Evolutionary conservation across 2,329 filamentous ascomycete genomes (phyloP).

Genomic region (Aaosphaeria arxii): DNA sequence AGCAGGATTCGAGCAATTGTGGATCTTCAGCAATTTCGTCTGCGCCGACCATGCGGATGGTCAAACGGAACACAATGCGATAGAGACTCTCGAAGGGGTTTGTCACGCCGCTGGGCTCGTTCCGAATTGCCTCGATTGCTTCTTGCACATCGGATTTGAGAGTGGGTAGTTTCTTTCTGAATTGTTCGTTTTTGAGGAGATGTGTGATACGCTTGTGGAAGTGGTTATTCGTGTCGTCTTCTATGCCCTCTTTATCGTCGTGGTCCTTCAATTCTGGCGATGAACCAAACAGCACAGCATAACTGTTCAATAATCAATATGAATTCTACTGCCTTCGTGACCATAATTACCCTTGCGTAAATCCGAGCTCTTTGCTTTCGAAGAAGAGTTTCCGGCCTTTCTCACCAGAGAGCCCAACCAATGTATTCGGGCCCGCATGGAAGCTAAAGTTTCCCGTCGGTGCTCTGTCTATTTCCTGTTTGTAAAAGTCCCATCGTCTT

Average conservation of each 20-base stretch:
- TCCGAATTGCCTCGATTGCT: constrained; percentile 38
- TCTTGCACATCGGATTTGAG: constrained; percentile 42
- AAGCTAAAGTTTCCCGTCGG: constrained; percentile 49
- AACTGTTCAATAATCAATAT: constrained; percentile 6
- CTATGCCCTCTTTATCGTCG: constrained; percentile 7
- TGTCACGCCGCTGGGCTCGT: constrained; percentile 36
- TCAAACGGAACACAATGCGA: constrained; percentile 54
- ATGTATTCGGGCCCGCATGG: constrained; percentile 44
- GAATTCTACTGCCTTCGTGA: not conserved
- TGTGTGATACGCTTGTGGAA: constrained; percentile 18
- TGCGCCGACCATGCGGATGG: constrained; percentile 54
- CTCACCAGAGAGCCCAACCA: constrained; percentile 46
- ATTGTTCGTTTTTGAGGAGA: constrained; percentile 25
- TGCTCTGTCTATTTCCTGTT: constrained; percentile 26
- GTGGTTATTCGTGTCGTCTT: constrained; percentile 14
- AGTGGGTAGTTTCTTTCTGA: constrained; percentile 34
- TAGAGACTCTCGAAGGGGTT: constrained; percentile 57
- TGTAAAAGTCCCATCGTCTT: constrained; percentile 45
- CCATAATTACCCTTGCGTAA: constrained; percentile 40
- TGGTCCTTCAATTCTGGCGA: constrained; percentile 10
- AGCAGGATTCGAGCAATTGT: constrained; percentile 39
- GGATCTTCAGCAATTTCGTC: constrained; percentile 53
- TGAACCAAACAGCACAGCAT: constrained; percentile 26
- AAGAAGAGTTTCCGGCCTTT: constrained; percentile 45
- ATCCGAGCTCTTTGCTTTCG: constrained; percentile 45